These are phyloP conservation scores for Populus pruinosa DNA, from an alignment of 345 rosid species.

Conservation along the genomic window DNA sequence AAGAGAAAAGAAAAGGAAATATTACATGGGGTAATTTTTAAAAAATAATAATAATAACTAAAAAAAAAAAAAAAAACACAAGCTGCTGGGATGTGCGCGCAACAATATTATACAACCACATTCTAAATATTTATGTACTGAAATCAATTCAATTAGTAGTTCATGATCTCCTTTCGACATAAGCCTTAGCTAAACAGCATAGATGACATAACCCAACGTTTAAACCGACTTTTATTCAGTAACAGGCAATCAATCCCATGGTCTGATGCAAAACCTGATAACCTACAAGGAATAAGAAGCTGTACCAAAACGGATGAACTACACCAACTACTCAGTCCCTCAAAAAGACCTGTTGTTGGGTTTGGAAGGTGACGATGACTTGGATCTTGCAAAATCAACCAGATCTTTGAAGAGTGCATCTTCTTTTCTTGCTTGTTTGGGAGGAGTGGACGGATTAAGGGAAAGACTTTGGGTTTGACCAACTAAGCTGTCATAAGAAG, in stretches of 20 bases:
- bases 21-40: too few relatives aligned
- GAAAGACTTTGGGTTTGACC: constrained; percentile 66
- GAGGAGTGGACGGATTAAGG: constrained; percentile 47
- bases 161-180: constrained; percentile 6
- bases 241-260: constrained; percentile 19
- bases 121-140: constrained; percentile 13
- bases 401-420: constrained; percentile 89
- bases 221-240: constrained; percentile 19
- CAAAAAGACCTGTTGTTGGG: constrained; percentile 63
- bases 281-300: constrained; percentile 24
- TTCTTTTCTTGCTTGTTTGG: constrained; percentile 66
- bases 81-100: not conserved
- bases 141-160: constrained; percentile 13
- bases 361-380: constrained; percentile 69
- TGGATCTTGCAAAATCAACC: constrained; percentile 82
- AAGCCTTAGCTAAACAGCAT: constrained; percentile 14
- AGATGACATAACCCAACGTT: constrained; percentile 21
- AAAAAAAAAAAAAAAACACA: not conserved
- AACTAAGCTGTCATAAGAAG: constrained; percentile 55
- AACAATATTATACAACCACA: constrained; percentile 16
- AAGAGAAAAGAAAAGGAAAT: too few relatives aligned
- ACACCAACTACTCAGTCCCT: constrained; percentile 21
- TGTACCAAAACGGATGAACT: constrained; percentile 30
- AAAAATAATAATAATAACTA: not conserved
- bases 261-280: constrained; percentile 19